These are phyloP conservation scores for Parathielavia appendiculata DNA, from an alignment of 495 filamentous ascomycete species.

Conservation along the genomic window DNA sequence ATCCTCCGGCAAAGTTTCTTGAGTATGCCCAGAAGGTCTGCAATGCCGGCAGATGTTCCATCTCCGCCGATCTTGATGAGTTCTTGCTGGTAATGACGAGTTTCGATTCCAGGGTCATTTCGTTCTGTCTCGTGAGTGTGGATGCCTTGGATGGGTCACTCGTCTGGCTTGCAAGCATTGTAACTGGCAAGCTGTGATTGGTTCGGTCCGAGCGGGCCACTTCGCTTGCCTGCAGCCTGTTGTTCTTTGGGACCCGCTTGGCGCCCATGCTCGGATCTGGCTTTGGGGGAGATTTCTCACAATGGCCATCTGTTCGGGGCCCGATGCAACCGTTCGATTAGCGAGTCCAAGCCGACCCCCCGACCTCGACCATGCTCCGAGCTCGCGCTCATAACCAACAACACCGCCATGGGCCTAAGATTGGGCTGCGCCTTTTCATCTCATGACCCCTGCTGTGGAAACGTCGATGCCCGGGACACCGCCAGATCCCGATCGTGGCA, in stretches of 20 bases:
- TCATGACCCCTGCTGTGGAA: constrained; percentile 22
- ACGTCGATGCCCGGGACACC: constrained; percentile 5
- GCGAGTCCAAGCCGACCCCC: constrained; percentile 28
- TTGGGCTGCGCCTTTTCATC: constrained; percentile 26
- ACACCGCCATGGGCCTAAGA: constrained; percentile 4
- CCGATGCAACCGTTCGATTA: constrained; percentile 37
- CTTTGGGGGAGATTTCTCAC: constrained; percentile 10
- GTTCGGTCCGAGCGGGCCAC: not conserved
- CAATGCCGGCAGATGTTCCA: constrained; percentile 7
- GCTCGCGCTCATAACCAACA: constrained; percentile 14
- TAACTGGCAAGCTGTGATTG: constrained; percentile 8
- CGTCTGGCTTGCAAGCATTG: not conserved
- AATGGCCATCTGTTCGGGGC: constrained; percentile 7
- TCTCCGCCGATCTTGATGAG: constrained; percentile 5
- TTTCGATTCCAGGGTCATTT: constrained; percentile 6
- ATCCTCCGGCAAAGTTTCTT: not conserved
- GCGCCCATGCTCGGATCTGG: constrained; percentile 20
- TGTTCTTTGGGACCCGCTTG: constrained; percentile 15
- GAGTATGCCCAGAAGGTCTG: not conserved
- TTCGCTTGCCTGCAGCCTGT: constrained; percentile 18
- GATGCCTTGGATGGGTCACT: not conserved
- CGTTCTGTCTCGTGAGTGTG: constrained; percentile 8
- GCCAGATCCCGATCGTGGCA: constrained; percentile 24
- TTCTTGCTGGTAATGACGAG: constrained; percentile 5
- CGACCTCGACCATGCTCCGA: constrained; percentile 1